Base-by-base conservation (phyloP, 768 basidiomycete genomes). In the Hygrophoropsis aurantiaca region DNA sequence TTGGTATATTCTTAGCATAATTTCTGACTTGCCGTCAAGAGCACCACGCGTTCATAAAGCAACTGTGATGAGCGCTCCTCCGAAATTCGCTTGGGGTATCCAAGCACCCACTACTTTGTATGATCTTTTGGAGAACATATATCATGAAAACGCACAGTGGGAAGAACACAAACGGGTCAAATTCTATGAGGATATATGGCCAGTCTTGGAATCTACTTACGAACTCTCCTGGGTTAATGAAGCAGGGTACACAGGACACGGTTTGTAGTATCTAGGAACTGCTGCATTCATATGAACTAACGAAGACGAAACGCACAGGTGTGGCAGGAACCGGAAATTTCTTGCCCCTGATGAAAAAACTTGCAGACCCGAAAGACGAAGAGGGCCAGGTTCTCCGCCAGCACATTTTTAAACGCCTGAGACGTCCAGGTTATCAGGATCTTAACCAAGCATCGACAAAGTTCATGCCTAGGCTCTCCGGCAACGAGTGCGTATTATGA, bases 381-480 rank as follows among this genome's bases (percentile, higher is more conserved):
- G 9, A 20, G 4, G 32, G 23, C 5, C 26, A 36, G 16, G 4
- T 30, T 6, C 42, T 54, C n/a, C 53, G 53, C n/a, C 20, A 49
- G 19, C 46, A 53, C n/a, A 37, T 58, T 26, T 49, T 51, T 42
- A 27, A 30, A 11, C 44, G 50, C 16, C 47, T 53, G 20, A 33
- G 47, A 18, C 25, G 21, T 36, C 49, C 57, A 11, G 44, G 56
- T 36, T 48, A 47, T n/a, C 19, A 16, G 23, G 46, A 49, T 21
- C 16, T 10, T 6, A 36, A 37, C 13, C 53, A 57, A 37, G 53
- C 58, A 1, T 41, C 11, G 52, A 60, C 47, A 2, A 56, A 45
- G 32, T 66, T 52, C 43, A 69, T 69, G 67, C 67, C 67, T 32
- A 57, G 65, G 33, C 64, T 68, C 13, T 64, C 62, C 3, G 67